These are phyloP conservation scores for Punctularia strigosozonata DNA, from an alignment of 768 basidiomycete genomes.

Conservation along the genomic window DNA sequence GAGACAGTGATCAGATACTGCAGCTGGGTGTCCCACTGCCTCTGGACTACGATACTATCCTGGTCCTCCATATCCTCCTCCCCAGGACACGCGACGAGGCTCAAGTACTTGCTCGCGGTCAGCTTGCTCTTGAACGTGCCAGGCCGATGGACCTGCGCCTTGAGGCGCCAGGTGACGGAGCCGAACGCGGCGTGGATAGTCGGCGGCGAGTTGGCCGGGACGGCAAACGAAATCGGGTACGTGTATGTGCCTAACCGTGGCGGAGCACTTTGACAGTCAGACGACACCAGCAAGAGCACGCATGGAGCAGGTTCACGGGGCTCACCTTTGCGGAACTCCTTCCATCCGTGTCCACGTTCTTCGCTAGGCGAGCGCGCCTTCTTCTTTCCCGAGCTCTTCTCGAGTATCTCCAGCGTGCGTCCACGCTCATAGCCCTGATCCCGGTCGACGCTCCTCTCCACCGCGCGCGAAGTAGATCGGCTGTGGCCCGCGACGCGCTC, in stretches of 20 bases:
- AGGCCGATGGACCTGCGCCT: conserved; percentile 73
- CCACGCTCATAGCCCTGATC: conserved; percentile 18
- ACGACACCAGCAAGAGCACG: not conserved
- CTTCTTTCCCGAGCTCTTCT: conserved; percentile 27
- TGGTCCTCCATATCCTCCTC: conserved; percentile 83
- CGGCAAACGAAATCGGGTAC: conserved; percentile 85
- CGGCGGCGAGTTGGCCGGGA: conserved; percentile 73
- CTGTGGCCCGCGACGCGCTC: too few species aligned
- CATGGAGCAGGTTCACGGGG: not conserved
- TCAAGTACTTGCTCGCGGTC: conserved; percentile 57
- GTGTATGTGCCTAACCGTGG: conserved; percentile 64
- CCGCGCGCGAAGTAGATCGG: too few species aligned
- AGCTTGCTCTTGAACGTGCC: conserved; percentile 71
- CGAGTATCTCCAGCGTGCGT: conserved; percentile 24
- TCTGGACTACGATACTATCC: conserved; percentile 71
- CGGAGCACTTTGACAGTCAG: not conserved
- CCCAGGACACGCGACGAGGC: conserved; percentile 60
- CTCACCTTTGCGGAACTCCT: conserved; percentile 79
- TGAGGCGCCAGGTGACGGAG: conserved; percentile 66
- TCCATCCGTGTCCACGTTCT: conserved; percentile 50
- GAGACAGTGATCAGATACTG: conserved; percentile 70
- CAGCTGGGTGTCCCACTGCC: conserved; percentile 85
- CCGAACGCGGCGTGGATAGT: conserved; percentile 67
- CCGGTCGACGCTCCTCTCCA: conserved; percentile 9
- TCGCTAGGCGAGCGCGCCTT: conserved; percentile 30